Evolutionary conservation across 1,139 yeast genomes (phyloP).

Genomic region (Zygosaccharomyces sapae): DNA sequence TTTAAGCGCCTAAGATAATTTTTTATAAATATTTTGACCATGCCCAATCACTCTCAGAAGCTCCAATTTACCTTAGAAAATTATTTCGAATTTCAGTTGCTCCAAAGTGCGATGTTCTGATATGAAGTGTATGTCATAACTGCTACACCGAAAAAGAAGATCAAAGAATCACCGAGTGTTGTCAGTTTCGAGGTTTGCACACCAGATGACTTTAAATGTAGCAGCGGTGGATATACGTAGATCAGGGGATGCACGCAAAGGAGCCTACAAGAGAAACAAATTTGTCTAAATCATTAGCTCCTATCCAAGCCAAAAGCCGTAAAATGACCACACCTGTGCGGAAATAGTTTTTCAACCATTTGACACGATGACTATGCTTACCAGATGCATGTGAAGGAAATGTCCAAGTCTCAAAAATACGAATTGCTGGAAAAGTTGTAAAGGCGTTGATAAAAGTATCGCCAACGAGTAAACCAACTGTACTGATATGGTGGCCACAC

Average conservation of each 20-base stretch:
- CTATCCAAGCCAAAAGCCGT: constrained; percentile 73
- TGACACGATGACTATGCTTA: constrained; percentile 60
- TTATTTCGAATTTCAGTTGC: constrained; percentile 4
- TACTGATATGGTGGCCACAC: constrained; percentile 56
- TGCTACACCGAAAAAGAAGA: constrained; percentile 28
- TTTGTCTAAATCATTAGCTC: constrained; percentile 72
- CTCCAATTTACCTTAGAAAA: not conserved
- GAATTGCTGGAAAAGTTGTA: constrained; percentile 84
- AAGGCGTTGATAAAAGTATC: constrained; percentile 82
- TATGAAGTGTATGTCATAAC: constrained; percentile 32
- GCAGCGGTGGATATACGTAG: constrained; percentile 86
- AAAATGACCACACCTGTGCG: constrained; percentile 59
- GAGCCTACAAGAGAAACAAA: constrained; percentile 93
- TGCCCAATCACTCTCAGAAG: not conserved
- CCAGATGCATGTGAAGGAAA: constrained; percentile 58
- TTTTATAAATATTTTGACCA: not conserved
- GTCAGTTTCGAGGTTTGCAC: constrained; percentile 8
- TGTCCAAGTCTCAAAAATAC: constrained; percentile 67
- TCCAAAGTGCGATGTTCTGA: constrained; percentile 32
- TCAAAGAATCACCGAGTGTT: constrained; percentile 18
- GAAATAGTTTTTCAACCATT: constrained; percentile 81
- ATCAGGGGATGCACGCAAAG: constrained; percentile 95
- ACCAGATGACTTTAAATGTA: constrained; percentile 52
- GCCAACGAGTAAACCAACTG: constrained; percentile 85
- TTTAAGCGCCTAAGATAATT: not conserved